Conservation (phyloP, 2,329 filamentous ascomycete genomes). For the Ophiognomonia clavigignenti-juglandacearum region DNA sequence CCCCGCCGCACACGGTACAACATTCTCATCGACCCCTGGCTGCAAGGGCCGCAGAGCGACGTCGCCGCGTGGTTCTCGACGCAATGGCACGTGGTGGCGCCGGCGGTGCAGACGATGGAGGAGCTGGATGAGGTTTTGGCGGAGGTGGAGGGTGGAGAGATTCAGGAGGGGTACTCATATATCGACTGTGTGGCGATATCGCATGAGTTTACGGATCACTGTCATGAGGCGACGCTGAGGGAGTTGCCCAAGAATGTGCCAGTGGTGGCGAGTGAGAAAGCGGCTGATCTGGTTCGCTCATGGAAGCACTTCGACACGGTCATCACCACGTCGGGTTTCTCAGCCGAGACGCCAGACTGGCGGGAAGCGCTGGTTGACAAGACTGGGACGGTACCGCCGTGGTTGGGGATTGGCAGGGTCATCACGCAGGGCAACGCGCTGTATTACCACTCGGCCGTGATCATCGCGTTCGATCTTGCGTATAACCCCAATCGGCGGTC, state of each 20-base stretch:
- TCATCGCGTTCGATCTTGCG: slow-evolving; percentile 46
- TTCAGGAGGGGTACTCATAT: slow-evolving; percentile 24
- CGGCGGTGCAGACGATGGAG: slow-evolving; percentile 47
- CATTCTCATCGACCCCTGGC: slow-evolving; percentile 62
- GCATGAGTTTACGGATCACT: slow-evolving; percentile 67
- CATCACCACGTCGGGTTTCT: slow-evolving; percentile 42
- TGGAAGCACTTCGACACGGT: slow-evolving; percentile 59
- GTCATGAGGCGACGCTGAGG: slow-evolving; percentile 55
- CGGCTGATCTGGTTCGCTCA: slow-evolving; percentile 48
- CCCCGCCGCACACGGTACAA: slow-evolving; percentile 54
- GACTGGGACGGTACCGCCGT: slow-evolving; percentile 43
- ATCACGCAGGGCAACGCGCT: slow-evolving; percentile 48
- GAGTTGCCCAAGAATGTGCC: slow-evolving; percentile 50
- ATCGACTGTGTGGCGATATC: slow-evolving; percentile 57
- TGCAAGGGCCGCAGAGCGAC: slow-evolving; percentile 57
- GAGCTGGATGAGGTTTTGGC: slow-evolving; percentile 49
- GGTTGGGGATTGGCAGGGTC: slow-evolving; percentile 57
- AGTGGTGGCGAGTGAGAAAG: slow-evolving; percentile 55
- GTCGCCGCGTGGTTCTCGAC: slow-evolving; percentile 61
- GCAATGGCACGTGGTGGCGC: slow-evolving; percentile 56
- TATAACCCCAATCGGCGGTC: slow-evolving; percentile 5
- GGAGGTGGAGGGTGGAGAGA: slow-evolving; percentile 37
- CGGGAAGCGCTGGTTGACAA: slow-evolving; percentile 19
- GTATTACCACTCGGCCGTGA: slow-evolving; percentile 57
- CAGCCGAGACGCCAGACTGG: slow-evolving; percentile 22